phyloP scores from a whole-genome alignment of 2,329 filamentous ascomycete species.

The Leptodontidium sp. region DNA sequence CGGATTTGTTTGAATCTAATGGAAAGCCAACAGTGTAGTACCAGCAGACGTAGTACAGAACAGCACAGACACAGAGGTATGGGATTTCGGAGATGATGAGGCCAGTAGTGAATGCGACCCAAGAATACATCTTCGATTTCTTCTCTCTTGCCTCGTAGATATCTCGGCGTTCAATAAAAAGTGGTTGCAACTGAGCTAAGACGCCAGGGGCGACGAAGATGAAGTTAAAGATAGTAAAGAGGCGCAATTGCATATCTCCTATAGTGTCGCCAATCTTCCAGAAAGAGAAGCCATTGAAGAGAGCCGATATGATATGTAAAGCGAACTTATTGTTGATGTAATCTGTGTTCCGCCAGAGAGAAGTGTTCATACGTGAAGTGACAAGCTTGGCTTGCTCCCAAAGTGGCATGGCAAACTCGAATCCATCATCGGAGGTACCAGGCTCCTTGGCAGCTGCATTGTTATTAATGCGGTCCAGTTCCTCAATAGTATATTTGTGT shows the following conservation, averaged over 20 bases:
- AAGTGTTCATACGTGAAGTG: constrained; percentile 47
- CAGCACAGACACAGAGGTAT: constrained; percentile 54
- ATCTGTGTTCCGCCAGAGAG: constrained; percentile 71
- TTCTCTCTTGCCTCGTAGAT: constrained; percentile 67
- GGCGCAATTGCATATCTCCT: constrained; percentile 59
- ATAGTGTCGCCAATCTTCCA: constrained; percentile 64
- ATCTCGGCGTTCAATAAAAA: constrained; percentile 63
- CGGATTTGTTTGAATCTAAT: constrained; percentile 53
- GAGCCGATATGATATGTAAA: constrained; percentile 60
- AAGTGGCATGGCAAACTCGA: constrained; percentile 61
- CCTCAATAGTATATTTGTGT: constrained; percentile 58
- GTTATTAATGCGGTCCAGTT: constrained; percentile 65
- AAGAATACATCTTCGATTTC: constrained; percentile 68
- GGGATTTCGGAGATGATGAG: constrained; percentile 58
- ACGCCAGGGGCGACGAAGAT: constrained; percentile 67
- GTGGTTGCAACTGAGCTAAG: constrained; percentile 64
- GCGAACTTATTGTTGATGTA: constrained; percentile 57
- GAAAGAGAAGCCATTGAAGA: constrained; percentile 70
- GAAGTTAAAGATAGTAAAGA: constrained; percentile 70
- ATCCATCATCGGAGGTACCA: constrained; percentile 50
- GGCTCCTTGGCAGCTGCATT: constrained; percentile 51
- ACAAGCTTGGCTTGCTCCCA: constrained; percentile 51
- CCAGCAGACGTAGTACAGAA: constrained; percentile 60
- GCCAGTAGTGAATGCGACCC: constrained; percentile 65
- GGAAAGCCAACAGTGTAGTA: constrained; percentile 66